A percentile compares a stretch with the other conserved stretches of the same genome.
Evolutionary conservation across 352 stramenopile species (phyloP).

Genomic region (Globisporangium cystogenes): DNA sequence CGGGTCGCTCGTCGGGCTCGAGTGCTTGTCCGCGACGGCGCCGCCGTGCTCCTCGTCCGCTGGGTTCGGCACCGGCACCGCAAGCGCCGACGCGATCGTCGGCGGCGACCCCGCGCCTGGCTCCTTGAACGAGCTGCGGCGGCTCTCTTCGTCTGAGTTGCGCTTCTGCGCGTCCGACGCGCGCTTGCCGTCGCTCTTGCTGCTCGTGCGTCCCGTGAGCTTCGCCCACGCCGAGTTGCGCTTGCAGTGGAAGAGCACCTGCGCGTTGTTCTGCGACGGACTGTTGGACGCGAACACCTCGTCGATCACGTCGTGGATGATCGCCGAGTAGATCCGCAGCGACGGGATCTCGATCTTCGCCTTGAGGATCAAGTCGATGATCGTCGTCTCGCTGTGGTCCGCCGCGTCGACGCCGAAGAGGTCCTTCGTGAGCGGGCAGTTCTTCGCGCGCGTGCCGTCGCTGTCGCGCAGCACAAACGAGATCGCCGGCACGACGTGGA

Average conservation of each 20-base stretch:
- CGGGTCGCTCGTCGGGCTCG: slow-evolving; percentile 3
- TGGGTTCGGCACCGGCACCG: neutral
- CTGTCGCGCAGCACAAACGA: slow-evolving; percentile 75
- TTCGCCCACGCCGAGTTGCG: slow-evolving; percentile 54
- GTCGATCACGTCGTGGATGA: slow-evolving; percentile 75
- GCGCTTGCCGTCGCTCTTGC: slow-evolving; percentile 25
- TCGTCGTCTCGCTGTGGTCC: slow-evolving; percentile 34
- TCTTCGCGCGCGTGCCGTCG: slow-evolving; percentile 50
- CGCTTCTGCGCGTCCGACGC: slow-evolving; percentile 18
- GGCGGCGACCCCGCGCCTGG: neutral
- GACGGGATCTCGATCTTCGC: slow-evolving; percentile 59
- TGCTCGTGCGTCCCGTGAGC: slow-evolving; percentile 37
- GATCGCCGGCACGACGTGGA: slow-evolving; percentile 75
- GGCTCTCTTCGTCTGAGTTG: slow-evolving; percentile 12
- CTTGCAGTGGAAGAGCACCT: slow-evolving; percentile 70
- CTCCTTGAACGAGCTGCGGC: slow-evolving; percentile 20
- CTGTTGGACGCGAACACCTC: slow-evolving; percentile 58
- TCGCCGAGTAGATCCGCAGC: slow-evolving; percentile 67
- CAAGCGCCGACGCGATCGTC: neutral
- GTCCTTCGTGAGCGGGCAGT: slow-evolving; percentile 70
- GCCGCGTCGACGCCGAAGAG: slow-evolving; percentile 44
- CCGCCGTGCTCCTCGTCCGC: slow-evolving; percentile 7
- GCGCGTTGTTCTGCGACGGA: slow-evolving; percentile 62
- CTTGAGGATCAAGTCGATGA: slow-evolving; percentile 51
- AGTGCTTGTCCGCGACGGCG: slow-evolving; percentile 7